These are phyloP conservation scores for Fonsecaea pedrosoi DNA, from an alignment of 2,329 filamentous ascomycete genomes.

Conservation along the genomic window DNA sequence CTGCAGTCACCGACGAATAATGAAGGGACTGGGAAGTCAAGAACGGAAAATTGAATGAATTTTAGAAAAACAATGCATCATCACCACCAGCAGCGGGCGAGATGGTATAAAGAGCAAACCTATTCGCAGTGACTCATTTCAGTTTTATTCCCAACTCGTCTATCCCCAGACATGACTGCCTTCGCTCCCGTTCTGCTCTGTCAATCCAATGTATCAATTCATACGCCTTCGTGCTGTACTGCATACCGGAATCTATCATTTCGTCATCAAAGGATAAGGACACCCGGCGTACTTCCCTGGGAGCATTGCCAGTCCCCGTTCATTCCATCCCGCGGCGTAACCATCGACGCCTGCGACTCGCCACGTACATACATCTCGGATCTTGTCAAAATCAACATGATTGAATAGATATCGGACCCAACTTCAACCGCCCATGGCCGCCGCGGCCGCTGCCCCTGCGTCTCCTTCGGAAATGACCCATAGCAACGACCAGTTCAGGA, in stretches of 20 bases:
- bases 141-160: neutral
- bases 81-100: neutral
- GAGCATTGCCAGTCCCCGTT: neutral
- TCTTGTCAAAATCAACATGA: slow-evolving; percentile 1
- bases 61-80: no score
- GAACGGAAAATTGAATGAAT: no score
- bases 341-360: neutral
- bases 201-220: no score
- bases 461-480: slow-evolving; percentile 68
- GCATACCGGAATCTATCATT: neutral
- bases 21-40: no score
- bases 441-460: slow-evolving; percentile 21
- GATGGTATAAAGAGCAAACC: neutral
- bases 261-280: neutral
- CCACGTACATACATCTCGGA: neutral
- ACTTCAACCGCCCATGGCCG: slow-evolving; percentile 1
- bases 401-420: neutral
- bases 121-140: neutral
- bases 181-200: no score
- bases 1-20: no score
- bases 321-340: neutral
- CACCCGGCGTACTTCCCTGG: neutral
- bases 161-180: no score
- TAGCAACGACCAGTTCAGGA: slow-evolving; percentile 64
- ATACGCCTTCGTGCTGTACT: neutral